Conservation (phyloP, 371 early-diverging fungal genomes). For the Mucor circinelloides region DNA sequence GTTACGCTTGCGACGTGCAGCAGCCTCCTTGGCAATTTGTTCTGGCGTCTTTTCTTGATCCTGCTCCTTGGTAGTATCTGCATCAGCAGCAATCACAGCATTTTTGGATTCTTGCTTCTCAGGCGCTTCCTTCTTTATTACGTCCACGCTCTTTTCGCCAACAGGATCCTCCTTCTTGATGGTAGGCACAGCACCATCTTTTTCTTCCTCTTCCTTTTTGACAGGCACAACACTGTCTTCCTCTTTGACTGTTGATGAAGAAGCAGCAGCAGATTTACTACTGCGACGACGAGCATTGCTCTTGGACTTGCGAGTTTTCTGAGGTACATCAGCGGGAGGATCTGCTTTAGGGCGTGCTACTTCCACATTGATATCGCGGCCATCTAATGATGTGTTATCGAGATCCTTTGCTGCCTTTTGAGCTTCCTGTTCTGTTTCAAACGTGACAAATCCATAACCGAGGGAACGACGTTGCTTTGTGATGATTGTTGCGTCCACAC, state of each 20-base stretch:
- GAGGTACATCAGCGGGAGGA: not conserved
- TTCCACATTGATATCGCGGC: slow-evolving; percentile 88
- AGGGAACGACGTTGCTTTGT: slow-evolving; percentile 75
- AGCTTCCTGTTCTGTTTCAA: slow-evolving; percentile 72
- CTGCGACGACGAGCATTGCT: slow-evolving; percentile 2
- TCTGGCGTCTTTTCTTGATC: not conserved
- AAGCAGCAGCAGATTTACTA: not conserved
- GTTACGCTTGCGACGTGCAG: slow-evolving; percentile 10
- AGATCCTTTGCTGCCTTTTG: slow-evolving; percentile 71
- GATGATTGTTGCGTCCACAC: slow-evolving; percentile 72
- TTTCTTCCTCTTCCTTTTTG: not conserved
- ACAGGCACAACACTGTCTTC: not conserved
- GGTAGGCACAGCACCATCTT: not conserved
- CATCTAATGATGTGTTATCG: slow-evolving; percentile 76
- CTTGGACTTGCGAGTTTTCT: slow-evolving; percentile 6
- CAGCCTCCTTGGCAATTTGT: not conserved
- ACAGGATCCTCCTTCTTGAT: not conserved
- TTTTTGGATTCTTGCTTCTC: not conserved
- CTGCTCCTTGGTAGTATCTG: not conserved
- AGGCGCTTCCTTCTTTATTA: not conserved
- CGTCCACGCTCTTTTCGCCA: not conserved
- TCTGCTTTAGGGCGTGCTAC: slow-evolving; percentile 67
- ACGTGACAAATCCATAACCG: slow-evolving; percentile 94
- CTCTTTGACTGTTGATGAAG: not conserved
- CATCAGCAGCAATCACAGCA: not conserved